Percentiles rank a stretch among this genome's conserved stretches.
Conservation (phyloP, 2,329 filamentous ascomycete species). For the Ascochyta koolunga region DNA sequence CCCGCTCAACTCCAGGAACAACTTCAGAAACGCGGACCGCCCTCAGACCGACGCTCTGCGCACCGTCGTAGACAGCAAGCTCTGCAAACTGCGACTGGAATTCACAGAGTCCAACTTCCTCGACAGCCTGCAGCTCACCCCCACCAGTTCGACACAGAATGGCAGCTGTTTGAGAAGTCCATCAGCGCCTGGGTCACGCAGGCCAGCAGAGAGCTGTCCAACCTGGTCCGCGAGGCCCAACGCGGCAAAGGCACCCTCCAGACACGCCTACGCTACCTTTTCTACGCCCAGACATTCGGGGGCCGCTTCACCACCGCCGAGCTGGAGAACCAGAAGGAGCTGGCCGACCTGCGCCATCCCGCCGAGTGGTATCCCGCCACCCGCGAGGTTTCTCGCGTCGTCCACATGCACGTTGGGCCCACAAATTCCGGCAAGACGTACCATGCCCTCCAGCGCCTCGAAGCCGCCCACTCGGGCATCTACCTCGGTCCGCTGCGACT, state of each 20-base stretch:
- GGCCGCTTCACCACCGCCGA: slow-evolving; percentile 46
- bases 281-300: slow-evolving; percentile 58
- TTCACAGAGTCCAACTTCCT: slow-evolving; percentile 28
- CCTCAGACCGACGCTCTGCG: background rate
- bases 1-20: background rate
- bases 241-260: slow-evolving; percentile 24
- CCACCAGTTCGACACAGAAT: slow-evolving; percentile 34
- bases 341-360: slow-evolving; percentile 87
- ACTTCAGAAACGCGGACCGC: background rate
- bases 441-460: slow-evolving; percentile 83
- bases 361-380: slow-evolving; percentile 92
- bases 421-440: slow-evolving; percentile 99
- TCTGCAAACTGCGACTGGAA: slow-evolving; percentile 23
- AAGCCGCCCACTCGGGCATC: slow-evolving; percentile 75
- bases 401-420: slow-evolving; percentile 93
- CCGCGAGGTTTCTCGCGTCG: slow-evolving; percentile 75
- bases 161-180: slow-evolving; percentile 31
- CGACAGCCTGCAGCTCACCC: slow-evolving; percentile 34
- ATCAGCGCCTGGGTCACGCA: slow-evolving; percentile 32
- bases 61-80: slow-evolving; percentile 14
- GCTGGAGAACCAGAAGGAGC: slow-evolving; percentile 46
- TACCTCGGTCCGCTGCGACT: slow-evolving; percentile 90
- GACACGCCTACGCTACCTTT: slow-evolving; percentile 70
- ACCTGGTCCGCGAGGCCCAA: slow-evolving; percentile 18
- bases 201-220: slow-evolving; percentile 22